Evolutionary conservation across 768 basidiomycete genomes (phyloP).

Genomic region (Trametes cingulata): DNA sequence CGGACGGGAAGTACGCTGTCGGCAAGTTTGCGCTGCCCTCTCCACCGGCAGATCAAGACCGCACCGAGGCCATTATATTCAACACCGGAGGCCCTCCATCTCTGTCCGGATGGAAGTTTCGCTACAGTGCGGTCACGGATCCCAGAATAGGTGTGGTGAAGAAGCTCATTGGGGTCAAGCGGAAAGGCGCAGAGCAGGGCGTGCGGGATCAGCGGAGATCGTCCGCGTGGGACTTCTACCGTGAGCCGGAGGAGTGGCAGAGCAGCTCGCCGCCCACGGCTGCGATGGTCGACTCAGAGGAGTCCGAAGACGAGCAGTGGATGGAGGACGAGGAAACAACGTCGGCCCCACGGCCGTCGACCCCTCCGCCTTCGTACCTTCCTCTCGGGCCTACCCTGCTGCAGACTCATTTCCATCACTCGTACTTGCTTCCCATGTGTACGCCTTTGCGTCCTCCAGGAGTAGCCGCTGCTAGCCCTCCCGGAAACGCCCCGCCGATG

Average conservation of each 20-base stretch:
- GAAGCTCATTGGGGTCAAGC: slow-evolving; percentile 70
- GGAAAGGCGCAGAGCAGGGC: slow-evolving; percentile 51
- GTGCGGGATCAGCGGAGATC: slow-evolving; percentile 37
- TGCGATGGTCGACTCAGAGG: slow-evolving; percentile 38
- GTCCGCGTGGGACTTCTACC: slow-evolving; percentile 42
- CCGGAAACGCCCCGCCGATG: slow-evolving; percentile 41
- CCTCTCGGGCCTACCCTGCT: slow-evolving; percentile 71
- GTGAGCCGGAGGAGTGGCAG: slow-evolving; percentile 52
- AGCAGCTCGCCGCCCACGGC: slow-evolving; percentile 33
- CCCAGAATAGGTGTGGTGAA: slow-evolving; percentile 69
- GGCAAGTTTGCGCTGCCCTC: slow-evolving; percentile 76
- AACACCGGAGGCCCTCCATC: slow-evolving; percentile 6
- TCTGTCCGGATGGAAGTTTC: slow-evolving; percentile 46
- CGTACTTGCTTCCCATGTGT: slow-evolving; percentile 60
- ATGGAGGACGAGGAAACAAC: slow-evolving; percentile 34
- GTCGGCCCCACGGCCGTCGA: slow-evolving; percentile 56
- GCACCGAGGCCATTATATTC: slow-evolving; percentile 17
- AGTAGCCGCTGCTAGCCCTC: slow-evolving; percentile 32
- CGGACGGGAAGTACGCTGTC: slow-evolving; percentile 72
- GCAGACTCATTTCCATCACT: slow-evolving; percentile 67
- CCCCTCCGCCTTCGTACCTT: slow-evolving; percentile 70
- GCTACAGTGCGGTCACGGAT: slow-evolving; percentile 66
- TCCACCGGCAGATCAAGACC: slow-evolving; percentile 51
- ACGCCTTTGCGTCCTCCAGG: slow-evolving; percentile 61
- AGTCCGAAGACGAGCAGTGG: slow-evolving; percentile 38